A percentile compares a stretch with the other conserved stretches of the same genome.
phyloP scores from a whole-genome alignment of 352 stramenopile genomes.

The Phytophthora lateralis region DNA sequence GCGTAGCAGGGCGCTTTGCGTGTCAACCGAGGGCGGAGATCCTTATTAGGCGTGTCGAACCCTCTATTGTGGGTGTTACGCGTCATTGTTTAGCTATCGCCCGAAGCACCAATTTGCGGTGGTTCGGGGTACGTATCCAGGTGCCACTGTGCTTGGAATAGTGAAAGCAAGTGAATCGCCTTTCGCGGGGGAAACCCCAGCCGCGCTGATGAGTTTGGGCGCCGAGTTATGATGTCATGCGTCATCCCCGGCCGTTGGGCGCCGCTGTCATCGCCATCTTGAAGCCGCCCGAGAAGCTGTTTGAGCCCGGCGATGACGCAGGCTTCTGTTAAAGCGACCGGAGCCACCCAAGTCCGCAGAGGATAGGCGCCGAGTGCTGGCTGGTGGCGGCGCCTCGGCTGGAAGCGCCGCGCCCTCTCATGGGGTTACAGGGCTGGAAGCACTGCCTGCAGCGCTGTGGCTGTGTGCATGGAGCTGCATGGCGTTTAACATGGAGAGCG shows the following conservation, averaged over 20 bases:
- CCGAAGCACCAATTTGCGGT: conserved; percentile 26
- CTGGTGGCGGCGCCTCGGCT: neutral
- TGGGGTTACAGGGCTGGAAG: no score
- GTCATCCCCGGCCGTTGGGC: conserved; percentile 1
- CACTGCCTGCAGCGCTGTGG: no score
- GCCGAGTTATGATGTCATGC: conserved; percentile 40
- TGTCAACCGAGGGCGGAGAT: conserved; percentile 17
- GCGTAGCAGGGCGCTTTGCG: conserved; percentile 22
- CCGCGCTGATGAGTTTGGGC: conserved; percentile 26
- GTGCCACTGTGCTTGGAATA: conserved; percentile 14
- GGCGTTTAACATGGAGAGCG: conserved; percentile 18
- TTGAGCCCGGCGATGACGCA: conserved; percentile 31
- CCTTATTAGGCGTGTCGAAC: neutral
- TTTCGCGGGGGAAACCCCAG: conserved; percentile 16
- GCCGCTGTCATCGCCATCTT: conserved; percentile 23
- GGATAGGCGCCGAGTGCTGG: neutral
- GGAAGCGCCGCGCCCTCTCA: no score
- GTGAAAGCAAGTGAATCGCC: conserved; percentile 17
- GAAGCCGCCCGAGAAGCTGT: conserved; percentile 4
- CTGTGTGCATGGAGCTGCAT: neutral
- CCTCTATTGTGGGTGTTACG: neutral
- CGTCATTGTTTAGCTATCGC: neutral
- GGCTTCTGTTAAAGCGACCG: conserved; percentile 14
- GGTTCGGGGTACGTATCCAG: conserved; percentile 20
- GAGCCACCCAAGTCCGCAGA: conserved; percentile 22